Conservation (phyloP, 169 alveolate species). For the Cryptosporidium baileyi region DNA sequence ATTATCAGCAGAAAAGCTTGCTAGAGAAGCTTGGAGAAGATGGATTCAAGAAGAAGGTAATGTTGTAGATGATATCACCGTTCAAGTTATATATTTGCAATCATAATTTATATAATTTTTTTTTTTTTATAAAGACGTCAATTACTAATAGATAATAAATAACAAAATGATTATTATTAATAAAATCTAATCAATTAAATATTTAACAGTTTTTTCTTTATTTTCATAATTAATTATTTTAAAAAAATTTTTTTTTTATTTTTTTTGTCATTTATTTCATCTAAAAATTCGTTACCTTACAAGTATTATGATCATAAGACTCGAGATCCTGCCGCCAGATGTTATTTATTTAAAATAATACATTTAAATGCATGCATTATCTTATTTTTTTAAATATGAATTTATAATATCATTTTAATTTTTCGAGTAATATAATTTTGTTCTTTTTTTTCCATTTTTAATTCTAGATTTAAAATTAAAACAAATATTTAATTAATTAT, state of each 20-base stretch:
- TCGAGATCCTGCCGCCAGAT: no score
- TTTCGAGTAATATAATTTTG: background rate
- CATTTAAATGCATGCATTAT: no score
- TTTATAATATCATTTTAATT: background rate
- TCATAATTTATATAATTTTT: background rate
- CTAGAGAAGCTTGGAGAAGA: slow-evolving; percentile 85
- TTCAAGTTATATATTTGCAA: slow-evolving; percentile 74
- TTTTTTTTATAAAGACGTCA: background rate
- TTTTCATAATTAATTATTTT: background rate
- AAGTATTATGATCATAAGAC: no score
- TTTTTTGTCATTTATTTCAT: background rate
- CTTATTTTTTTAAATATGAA: no score
- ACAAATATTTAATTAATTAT: background rate
- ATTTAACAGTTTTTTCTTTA: background rate
- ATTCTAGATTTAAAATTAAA: background rate
- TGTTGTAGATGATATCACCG: slow-evolving; percentile 87
- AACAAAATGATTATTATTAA: background rate
- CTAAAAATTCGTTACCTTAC: no score
- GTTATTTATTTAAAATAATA: no score
- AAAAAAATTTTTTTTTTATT: background rate
- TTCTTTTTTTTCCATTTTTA: background rate
- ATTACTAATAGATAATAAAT: background rate
- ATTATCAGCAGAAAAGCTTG: slow-evolving; percentile 82
- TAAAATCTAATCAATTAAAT: background rate
- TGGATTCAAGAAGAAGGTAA: slow-evolving; percentile 87